Percentiles rank a stretch among this genome's conserved stretches.
Conservation (phyloP, 83 land plant genomes). For the Picea engelmannii region DNA sequence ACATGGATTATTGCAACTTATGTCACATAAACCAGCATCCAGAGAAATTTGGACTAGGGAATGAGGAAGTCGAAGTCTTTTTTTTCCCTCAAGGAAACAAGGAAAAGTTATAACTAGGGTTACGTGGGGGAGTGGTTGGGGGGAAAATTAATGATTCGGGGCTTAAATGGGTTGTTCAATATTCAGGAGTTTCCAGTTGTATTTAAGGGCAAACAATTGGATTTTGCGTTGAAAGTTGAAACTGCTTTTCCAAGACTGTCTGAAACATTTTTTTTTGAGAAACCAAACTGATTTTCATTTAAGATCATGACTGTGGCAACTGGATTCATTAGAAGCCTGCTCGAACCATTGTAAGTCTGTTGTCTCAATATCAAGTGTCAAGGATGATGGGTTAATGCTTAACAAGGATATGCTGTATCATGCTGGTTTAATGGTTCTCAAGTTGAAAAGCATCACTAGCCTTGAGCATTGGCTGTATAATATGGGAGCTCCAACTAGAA, state of each 20-base stretch:
- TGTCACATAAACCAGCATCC: background rate
- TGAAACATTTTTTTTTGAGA: background rate
- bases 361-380: background rate
- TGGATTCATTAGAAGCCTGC: background rate
- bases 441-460: too few relatives aligned
- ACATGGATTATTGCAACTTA: background rate
- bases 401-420: background rate
- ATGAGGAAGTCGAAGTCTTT: too few relatives aligned
- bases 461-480: too few relatives aligned
- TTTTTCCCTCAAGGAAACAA: too few relatives aligned
- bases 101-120: background rate
- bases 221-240: background rate
- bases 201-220: background rate
- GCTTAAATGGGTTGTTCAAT: background rate
- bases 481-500: too few relatives aligned
- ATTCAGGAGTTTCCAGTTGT: background rate
- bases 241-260: background rate
- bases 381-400: background rate
- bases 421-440: too few relatives aligned
- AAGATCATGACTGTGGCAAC: background rate
- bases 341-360: background rate
- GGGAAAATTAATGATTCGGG: background rate
- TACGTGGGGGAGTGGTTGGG: background rate
- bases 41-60: too few relatives aligned
- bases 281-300: background rate